A percentile compares a stretch with the other conserved stretches of the same genome.
Conservation (phyloP, 768 basidiomycete genomes). For the Hericium alpestre region DNA sequence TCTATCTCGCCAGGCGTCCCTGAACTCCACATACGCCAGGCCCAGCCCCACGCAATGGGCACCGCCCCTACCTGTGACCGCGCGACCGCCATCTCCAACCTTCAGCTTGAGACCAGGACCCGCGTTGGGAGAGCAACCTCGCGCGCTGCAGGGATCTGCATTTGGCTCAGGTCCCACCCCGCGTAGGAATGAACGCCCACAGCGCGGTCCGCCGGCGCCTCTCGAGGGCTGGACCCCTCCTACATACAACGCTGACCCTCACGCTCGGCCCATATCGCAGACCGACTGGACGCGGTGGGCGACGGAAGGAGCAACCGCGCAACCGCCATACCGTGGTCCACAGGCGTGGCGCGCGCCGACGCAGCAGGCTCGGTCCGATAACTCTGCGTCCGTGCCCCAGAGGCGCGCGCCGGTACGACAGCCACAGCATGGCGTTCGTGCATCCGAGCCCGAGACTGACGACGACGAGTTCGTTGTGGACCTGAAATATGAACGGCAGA, state of each 20-base stretch:
- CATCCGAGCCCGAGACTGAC: background rate
- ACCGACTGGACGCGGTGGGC: slow-evolving; percentile 6
- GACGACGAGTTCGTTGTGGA: slow-evolving; percentile 6
- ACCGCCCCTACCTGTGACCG: background rate
- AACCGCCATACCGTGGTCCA: slow-evolving; percentile 5
- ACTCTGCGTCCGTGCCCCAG: background rate
- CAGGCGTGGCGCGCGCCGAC: slow-evolving; percentile 6
- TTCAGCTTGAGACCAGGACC: background rate
- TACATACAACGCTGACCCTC: background rate
- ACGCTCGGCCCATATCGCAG: slow-evolving; percentile 3
- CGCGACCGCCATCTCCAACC: slow-evolving; percentile 5
- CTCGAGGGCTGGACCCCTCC: no score
- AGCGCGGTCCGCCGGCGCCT: no score
- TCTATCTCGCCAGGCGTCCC: background rate
- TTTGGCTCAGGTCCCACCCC: slow-evolving; percentile 6
- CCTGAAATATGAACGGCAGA: slow-evolving; percentile 6
- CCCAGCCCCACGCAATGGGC: background rate
- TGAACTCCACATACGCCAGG: background rate
- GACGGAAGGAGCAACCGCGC: slow-evolving; percentile 6
- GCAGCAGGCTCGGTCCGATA: slow-evolving; percentile 1
- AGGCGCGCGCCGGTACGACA: no score
- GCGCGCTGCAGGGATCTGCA: background rate
- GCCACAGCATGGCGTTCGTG: no score
- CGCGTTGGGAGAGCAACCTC: slow-evolving; percentile 2
- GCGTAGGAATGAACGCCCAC: background rate